A percentile compares a stretch with the other conserved stretches of the same genome.
Conservation (phyloP, 805 yeast species). For the Ogataea dorogensis region DNA sequence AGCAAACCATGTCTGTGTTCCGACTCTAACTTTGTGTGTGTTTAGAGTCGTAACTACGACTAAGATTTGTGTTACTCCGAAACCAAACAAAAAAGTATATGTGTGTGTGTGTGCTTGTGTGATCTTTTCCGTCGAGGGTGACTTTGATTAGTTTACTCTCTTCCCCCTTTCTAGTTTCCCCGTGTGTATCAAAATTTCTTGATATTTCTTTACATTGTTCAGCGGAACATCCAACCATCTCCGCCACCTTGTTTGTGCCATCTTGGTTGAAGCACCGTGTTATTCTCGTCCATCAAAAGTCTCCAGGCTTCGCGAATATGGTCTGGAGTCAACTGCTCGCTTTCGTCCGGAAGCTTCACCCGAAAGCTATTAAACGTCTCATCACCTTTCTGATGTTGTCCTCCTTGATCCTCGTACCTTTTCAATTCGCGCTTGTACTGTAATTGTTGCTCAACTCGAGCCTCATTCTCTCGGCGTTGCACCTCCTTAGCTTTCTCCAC, state of each 20-base stretch:
- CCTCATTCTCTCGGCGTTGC: constrained; percentile 54
- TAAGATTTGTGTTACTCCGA: not conserved
- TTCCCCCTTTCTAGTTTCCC: constrained; percentile 13
- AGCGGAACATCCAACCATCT: constrained; percentile 70
- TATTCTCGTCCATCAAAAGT: constrained; percentile 63
- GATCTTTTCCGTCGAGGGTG: constrained; percentile 15
- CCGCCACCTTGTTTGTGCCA: constrained; percentile 75
- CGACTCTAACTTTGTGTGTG: constrained; percentile 14
- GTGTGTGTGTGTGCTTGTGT: constrained; percentile 18
- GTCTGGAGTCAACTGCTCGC: constrained; percentile 72
- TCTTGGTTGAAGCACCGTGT: constrained; percentile 55
- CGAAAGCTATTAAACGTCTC: constrained; percentile 19
- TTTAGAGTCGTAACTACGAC: not conserved
- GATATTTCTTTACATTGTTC: constrained; percentile 3
- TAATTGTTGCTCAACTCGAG: constrained; percentile 37
- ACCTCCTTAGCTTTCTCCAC: constrained; percentile 78
- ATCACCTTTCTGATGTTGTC: constrained; percentile 16
- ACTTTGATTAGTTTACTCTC: constrained; percentile 21
- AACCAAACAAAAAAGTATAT: constrained; percentile 14
- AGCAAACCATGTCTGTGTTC: not conserved
- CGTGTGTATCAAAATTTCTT: constrained; percentile 6
- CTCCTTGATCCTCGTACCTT: constrained; percentile 20
- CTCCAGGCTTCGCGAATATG: constrained; percentile 91
- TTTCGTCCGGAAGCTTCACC: constrained; percentile 29
- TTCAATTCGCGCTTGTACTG: constrained; percentile 40